These are phyloP conservation scores for Populus deltoides DNA, from an alignment of 345 rosid species.

Conservation along the genomic window DNA sequence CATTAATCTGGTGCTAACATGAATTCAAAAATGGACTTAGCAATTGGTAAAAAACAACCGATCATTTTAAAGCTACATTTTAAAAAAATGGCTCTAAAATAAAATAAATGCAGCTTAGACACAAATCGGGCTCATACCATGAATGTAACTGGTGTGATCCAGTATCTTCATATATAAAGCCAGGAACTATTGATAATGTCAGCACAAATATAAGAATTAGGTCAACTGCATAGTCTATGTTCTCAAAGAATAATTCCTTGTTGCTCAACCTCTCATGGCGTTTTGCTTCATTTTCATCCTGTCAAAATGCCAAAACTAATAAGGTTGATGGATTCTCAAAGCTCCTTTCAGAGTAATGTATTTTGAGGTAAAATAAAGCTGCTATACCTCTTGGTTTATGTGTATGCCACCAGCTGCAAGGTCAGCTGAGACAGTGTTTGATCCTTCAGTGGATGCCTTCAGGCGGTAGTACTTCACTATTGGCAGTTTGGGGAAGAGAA, in stretches of 20 bases:
- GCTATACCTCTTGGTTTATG: constrained; percentile 15
- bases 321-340: neutral
- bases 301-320: constrained; percentile 5
- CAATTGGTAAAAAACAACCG: too few species aligned
- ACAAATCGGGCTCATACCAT: constrained; percentile 40
- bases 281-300: constrained; percentile 44
- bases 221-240: constrained; percentile 64
- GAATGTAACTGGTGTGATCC: constrained; percentile 59
- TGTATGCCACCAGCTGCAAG: constrained; percentile 86
- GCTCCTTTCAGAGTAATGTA: neutral
- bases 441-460: constrained; percentile 85
- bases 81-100: too few species aligned
- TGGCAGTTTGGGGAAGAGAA: constrained; percentile 65
- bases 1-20: too few species aligned
- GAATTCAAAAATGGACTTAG: too few species aligned
- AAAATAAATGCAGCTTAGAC: too few species aligned
- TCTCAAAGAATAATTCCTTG: constrained; percentile 51
- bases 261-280: constrained; percentile 46
- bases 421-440: constrained; percentile 73
- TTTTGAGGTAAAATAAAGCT: neutral
- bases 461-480: constrained; percentile 74
- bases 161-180: constrained; percentile 75
- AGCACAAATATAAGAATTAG: constrained; percentile 59
- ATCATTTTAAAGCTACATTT: too few species aligned
- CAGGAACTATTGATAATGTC: constrained; percentile 77